Percentiles rank a stretch among this genome's conserved stretches.
phyloP scores from a whole-genome alignment of 495 filamentous ascomycete genomes.

The Trichoderma erinaceum region DNA sequence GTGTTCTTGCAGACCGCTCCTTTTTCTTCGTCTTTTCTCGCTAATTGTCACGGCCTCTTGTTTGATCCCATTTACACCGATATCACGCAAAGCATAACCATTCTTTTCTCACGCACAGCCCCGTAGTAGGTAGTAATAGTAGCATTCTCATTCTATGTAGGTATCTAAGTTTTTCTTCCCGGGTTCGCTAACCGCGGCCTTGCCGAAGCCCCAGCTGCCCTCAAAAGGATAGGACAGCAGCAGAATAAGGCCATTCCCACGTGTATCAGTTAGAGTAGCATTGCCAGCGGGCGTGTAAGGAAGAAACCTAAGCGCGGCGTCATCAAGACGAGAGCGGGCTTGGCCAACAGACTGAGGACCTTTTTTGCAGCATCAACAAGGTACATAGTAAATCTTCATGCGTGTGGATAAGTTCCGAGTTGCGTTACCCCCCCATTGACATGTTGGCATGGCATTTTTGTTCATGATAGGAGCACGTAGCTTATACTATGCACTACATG shows the following conservation, averaged over 20 bases:
- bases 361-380: neutral
- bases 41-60: neutral
- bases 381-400: neutral
- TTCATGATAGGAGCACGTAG: too few species aligned
- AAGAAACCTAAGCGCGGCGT: neutral
- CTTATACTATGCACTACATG: too few species aligned
- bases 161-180: too few species aligned
- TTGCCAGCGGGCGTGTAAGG: neutral
- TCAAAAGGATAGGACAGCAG: neutral
- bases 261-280: constrained; percentile 1
- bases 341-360: neutral
- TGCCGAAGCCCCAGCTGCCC: too few species aligned
- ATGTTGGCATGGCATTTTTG: too few species aligned
- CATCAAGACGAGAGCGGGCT: neutral
- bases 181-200: too few species aligned
- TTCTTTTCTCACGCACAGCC: too few species aligned
- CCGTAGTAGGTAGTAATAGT: too few species aligned
- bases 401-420: constrained; percentile 2
- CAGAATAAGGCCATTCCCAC: neutral
- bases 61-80: neutral
- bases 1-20: neutral
- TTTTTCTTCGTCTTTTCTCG: neutral
- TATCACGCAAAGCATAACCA: neutral
- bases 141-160: too few species aligned
- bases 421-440: neutral